Base-by-base conservation (phyloP, 768 basidiomycete species). In the Rhizopogon sp. region DNA sequence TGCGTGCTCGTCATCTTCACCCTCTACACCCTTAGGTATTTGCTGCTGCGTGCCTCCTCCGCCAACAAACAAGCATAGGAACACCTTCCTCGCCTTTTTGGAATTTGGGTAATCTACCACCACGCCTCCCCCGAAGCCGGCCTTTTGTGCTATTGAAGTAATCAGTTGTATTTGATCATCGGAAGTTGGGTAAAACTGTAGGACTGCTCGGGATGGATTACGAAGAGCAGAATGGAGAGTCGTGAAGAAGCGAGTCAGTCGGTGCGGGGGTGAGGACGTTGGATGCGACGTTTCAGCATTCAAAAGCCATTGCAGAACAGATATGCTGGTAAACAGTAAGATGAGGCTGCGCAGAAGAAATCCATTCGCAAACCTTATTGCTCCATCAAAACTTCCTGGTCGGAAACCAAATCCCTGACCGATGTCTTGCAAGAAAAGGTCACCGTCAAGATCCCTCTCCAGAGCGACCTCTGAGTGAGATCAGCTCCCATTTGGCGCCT, bases 61-160 rank as follows among this genome's bases (percentile, higher is more conserved):
- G 31, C 96, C 97, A 3, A 97, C 91, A 68, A 91, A 91, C 54
- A 99, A 74, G 67, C 94, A 95, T 56, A 99, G 66, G 68, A 94
- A 99, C 55, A 98, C 88, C 72, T 98, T 99, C 64, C 81, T 84
- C 20, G 94, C 96, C 70, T 95, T 99, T 64, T 90, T 90, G 0
- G 93, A 95, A 72, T 98, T 97, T 1, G 96, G 95, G 68, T 93
- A 99, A 73, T 99, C 97, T 39, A 99, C 90, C 22, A 98, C 89
- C 37, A 99, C 72, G 57, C 97, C 97, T 52, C 97, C 97, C 4
- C 94, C 93, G 68, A 99, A 99, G 1, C 97, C 97, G 6, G 96
- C 93, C 62, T 85, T 88, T 65, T 93, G 93, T 3, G 97, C 97
- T 59, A 86, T 87, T 2, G 87, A 86, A 6, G 95, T 96, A 63